Evolutionary conservation across 805 yeast species (phyloP), one percentile per base, ranked within the genome.

Genomic region (Ogataea dorogensis): DNA sequence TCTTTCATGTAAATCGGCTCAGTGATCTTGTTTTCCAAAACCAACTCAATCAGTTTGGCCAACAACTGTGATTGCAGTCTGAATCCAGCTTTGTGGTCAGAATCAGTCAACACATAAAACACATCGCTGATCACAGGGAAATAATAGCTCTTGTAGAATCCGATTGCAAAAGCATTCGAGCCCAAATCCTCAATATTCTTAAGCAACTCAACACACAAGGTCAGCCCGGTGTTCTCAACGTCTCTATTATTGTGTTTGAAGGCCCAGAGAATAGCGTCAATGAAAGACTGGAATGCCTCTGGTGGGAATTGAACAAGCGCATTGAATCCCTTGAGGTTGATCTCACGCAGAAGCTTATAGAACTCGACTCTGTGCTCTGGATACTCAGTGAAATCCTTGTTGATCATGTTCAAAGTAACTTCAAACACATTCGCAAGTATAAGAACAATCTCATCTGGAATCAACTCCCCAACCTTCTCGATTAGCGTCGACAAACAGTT

Each of bases 281-380:
- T 79, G 39, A 93, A 82, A 41, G 87, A 75, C 56, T 85, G 88
- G 73, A 93, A 91, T 16, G 95, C 95, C 45, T 79, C 88, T 3
- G 94, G 91, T 7, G 97, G 94, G 46, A 93, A 73, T 60, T 87
- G 85, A 42, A 87, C 70, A 48, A 93, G 71, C 1, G 97, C 95
- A 40, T 77, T 74, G 71, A 93, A 93, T 12, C 93, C 81, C 56
- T 84, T 82, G 49, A 79, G 63, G 61, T 93, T 83, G 55, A 93
- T 91, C 42, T 86, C 94, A 51, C 89, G 81, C 57, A 93, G 71
- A 36, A 93, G 71, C 64, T 83, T 85, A 68, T 91, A 93, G 61
- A 93, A 93, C 59, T 89, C 98, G 38, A 91, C 95, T 56, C 99
- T 79, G 66, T 91, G 97, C 61, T 93, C 98, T 9, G 98, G 98